Conservation (phyloP, 2,329 filamentous ascomycete species). For the Helicocarpus griseus region DNA sequence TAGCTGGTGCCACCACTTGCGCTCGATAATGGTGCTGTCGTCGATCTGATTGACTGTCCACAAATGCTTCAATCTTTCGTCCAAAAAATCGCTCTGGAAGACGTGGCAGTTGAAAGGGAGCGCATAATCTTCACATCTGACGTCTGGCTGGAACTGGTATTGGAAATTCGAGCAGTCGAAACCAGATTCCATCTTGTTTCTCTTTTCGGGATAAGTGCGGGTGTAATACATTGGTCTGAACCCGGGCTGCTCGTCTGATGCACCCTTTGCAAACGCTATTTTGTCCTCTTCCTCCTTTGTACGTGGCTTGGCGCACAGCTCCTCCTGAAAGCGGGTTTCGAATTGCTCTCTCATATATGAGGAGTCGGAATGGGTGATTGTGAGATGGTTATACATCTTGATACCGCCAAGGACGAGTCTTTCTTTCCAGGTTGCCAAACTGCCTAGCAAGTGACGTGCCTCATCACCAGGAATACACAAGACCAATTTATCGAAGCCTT, state of each 20-base stretch:
- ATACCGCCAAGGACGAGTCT: constrained; percentile 60
- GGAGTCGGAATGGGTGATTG: constrained; percentile 50
- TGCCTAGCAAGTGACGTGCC: constrained; percentile 44
- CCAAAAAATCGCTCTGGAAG: constrained; percentile 58
- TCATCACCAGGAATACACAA: constrained; percentile 48
- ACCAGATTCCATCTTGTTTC: constrained; percentile 50
- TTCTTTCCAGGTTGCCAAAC: constrained; percentile 50
- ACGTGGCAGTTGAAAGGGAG: constrained; percentile 50
- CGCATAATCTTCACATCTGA: constrained; percentile 19
- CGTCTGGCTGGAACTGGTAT: constrained; percentile 51
- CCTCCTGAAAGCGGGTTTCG: constrained; percentile 43
- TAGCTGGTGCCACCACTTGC: constrained; percentile 55
- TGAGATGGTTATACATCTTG: constrained; percentile 54
- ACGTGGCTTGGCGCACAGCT: constrained; percentile 40
- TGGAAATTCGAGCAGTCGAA: constrained; percentile 72
- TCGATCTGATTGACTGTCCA: constrained; percentile 52
- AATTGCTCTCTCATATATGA: constrained; percentile 51
- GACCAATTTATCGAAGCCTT: constrained; percentile 49
- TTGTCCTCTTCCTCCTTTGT: constrained; percentile 38
- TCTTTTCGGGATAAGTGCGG: constrained; percentile 45
- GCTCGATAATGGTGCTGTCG: constrained; percentile 45
- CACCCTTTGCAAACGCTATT: constrained; percentile 38
- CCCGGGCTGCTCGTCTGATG: constrained; percentile 26
- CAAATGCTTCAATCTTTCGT: constrained; percentile 46
- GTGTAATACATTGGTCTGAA: constrained; percentile 55